Percentiles rank a stretch among this genome's conserved stretches.
Conservation (phyloP, 2,329 filamentous ascomycete genomes). For the Monosporascus sp. region DNA sequence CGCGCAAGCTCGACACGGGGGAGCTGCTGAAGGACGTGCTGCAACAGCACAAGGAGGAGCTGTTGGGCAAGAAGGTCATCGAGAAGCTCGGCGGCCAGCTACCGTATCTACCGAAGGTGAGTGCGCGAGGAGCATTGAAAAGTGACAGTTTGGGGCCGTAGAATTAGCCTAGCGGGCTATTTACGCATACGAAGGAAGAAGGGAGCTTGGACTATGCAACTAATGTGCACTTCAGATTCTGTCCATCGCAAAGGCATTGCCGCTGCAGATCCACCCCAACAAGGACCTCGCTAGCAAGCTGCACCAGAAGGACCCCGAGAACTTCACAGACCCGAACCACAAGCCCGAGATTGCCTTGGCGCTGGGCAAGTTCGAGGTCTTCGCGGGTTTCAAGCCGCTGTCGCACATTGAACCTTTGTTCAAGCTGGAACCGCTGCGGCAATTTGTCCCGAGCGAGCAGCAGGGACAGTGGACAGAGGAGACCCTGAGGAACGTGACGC, state of each 20-base stretch:
- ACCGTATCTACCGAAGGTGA: constrained; percentile 66
- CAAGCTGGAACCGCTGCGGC: constrained; percentile 46
- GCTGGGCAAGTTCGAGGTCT: constrained; percentile 66
- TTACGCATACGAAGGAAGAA: neutral
- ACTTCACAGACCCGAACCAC: constrained; percentile 69
- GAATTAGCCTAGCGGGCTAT: no score
- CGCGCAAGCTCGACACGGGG: constrained; percentile 55
- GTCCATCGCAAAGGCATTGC: constrained; percentile 70
- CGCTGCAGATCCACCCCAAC: constrained; percentile 70
- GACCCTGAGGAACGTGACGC: constrained; percentile 50
- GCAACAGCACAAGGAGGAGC: constrained; percentile 52
- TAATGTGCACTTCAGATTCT: constrained; percentile 43
- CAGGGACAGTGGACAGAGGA: constrained; percentile 47
- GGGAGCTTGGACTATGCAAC: no score
- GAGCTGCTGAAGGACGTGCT: constrained; percentile 62
- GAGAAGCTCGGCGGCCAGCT: constrained; percentile 60
- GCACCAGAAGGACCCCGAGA: constrained; percentile 57
- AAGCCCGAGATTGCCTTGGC: constrained; percentile 77
- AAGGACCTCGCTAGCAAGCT: constrained; percentile 60
- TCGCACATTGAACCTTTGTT: constrained; percentile 54
- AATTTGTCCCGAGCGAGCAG: constrained; percentile 36
- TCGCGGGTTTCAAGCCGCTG: constrained; percentile 68
- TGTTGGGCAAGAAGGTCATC: constrained; percentile 58
- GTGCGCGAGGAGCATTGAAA: neutral
- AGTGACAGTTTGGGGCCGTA: no score